These are phyloP conservation scores for Aspergillus chevalieri DNA, from an alignment of 2,329 filamentous ascomycete genomes.

Conservation along the genomic window DNA sequence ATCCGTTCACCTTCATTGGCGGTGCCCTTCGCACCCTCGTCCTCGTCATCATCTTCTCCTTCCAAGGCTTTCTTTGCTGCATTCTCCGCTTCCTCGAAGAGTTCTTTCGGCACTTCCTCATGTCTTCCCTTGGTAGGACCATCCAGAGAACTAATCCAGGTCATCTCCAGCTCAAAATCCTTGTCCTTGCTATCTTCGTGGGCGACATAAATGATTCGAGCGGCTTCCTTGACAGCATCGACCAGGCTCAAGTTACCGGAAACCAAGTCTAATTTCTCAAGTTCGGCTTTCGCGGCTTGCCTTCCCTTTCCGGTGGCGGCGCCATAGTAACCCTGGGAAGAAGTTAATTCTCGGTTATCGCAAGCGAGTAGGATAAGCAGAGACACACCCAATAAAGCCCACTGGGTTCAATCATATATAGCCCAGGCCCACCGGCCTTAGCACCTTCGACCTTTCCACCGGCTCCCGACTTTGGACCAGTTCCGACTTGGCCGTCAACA, in stretches of 20 bases:
- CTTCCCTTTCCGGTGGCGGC: conserved; percentile 95
- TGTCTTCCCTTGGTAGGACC: conserved; percentile 91
- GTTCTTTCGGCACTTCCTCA: conserved; percentile 83
- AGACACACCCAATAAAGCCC: conserved; percentile 77
- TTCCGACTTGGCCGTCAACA: conserved; percentile 86
- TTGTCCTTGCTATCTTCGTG: conserved; percentile 99
- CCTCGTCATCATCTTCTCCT: conserved; percentile 75
- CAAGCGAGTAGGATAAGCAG: neutral
- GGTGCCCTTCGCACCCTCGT: conserved; percentile 56
- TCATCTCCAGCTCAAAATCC: conserved; percentile 99
- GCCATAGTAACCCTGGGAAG: conserved; percentile 76
- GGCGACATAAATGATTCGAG: conserved; percentile 91
- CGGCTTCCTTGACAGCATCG: conserved; percentile 92
- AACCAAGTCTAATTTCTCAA: conserved; percentile 91
- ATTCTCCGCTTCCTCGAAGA: conserved; percentile 86
- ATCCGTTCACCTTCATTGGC: conserved; percentile 68
- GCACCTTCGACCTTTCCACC: conserved; percentile 74
- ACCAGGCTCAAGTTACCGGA: conserved; percentile 70
- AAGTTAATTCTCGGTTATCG: conserved; percentile 15
- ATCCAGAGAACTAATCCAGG: conserved; percentile 80
- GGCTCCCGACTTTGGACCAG: conserved; percentile 68
- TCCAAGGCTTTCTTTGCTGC: conserved; percentile 87
- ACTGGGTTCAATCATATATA: conserved; percentile 99
- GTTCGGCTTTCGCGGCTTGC: conserved; percentile 93
- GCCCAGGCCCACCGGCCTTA: conserved; percentile 78